Percentiles rank a stretch among this genome's conserved stretches.
Conservation (phyloP, 2,329 filamentous ascomycete species). For the Sclerotinia minor region DNA sequence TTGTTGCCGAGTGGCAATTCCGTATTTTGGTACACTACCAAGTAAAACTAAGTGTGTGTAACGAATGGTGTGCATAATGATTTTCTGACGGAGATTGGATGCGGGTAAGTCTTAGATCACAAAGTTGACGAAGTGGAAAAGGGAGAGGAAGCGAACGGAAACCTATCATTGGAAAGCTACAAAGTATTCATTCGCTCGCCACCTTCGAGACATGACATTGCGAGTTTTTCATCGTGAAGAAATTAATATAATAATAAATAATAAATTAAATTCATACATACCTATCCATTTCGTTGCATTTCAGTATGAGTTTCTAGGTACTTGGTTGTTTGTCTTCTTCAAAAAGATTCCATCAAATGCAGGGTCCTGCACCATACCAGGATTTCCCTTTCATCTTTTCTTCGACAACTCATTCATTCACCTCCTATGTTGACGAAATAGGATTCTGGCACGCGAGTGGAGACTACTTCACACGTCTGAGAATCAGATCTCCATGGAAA, state of each 20-base stretch:
- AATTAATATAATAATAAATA: not conserved
- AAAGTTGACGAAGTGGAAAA: not conserved
- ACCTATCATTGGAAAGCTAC: too few relatives aligned
- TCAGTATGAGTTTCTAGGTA: not conserved
- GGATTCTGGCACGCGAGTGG: not conserved
- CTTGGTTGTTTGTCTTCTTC: not conserved
- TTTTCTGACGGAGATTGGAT: not conserved
- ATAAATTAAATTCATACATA: too few relatives aligned
- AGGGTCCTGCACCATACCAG: conserved; percentile 16
- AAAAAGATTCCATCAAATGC: not conserved
- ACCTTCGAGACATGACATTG: too few relatives aligned
- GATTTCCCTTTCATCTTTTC: conserved; percentile 4
- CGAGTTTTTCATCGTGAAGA: too few relatives aligned
- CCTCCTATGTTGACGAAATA: not conserved
- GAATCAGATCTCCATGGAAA: not conserved
- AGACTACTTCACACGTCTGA: not conserved
- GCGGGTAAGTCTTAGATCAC: not conserved
- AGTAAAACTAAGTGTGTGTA: not conserved
- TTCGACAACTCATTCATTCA: not conserved
- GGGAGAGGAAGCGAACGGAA: not conserved
- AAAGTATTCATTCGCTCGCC: not conserved
- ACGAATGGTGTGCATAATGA: not conserved
- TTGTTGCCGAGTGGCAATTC: conserved; percentile 5
- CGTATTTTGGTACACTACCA: not conserved
- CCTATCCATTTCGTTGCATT: not conserved